A percentile compares a stretch with the other conserved stretches of the same genome.
Conservation (phyloP, 1,284 basidiomycete genomes). For the Anthracocystis panici-leucophaei region DNA sequence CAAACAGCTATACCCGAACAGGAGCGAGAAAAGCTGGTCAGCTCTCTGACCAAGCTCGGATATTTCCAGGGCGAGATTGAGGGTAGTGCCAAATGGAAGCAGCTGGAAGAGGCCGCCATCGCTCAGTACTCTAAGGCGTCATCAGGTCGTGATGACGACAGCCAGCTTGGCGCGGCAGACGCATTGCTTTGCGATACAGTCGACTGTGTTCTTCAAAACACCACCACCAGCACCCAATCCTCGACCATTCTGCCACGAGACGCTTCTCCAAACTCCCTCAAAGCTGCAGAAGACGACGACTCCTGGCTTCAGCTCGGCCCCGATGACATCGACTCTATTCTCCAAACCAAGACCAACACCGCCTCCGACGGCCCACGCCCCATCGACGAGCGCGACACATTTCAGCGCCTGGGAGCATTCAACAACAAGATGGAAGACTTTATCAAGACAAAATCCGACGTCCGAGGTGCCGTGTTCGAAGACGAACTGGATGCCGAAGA, state of each 20-base stretch:
- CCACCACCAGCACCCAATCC: background rate
- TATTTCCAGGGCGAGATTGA: conserved; percentile 59
- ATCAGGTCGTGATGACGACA: background rate
- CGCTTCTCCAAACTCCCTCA: background rate
- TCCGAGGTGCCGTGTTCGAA: conserved; percentile 60
- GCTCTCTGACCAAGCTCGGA: conserved; percentile 48
- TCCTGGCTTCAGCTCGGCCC: conserved; percentile 52
- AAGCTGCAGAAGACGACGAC: conserved; percentile 52
- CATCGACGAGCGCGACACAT: conserved; percentile 41
- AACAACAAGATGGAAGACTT: conserved; percentile 59
- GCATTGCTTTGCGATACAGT: conserved; percentile 17
- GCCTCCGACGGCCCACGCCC: conserved; percentile 1
- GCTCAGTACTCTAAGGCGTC: conserved; percentile 13
- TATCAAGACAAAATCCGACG: conserved; percentile 55
- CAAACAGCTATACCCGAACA: background rate
- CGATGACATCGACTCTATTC: conserved; percentile 49
- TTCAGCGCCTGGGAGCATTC: conserved; percentile 52
- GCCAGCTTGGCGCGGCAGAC: background rate
- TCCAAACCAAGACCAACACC: conserved; percentile 11
- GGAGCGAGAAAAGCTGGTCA: conserved; percentile 40
- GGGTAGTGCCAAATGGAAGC: conserved; percentile 57
- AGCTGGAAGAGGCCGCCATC: conserved; percentile 48
- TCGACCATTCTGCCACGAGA: conserved; percentile 1
- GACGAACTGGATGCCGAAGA: conserved; percentile 54
- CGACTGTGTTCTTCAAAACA: conserved; percentile 8